These are phyloP conservation scores for Lentinus tigrinus DNA, from an alignment of 768 basidiomycete species.

Conservation along the genomic window DNA sequence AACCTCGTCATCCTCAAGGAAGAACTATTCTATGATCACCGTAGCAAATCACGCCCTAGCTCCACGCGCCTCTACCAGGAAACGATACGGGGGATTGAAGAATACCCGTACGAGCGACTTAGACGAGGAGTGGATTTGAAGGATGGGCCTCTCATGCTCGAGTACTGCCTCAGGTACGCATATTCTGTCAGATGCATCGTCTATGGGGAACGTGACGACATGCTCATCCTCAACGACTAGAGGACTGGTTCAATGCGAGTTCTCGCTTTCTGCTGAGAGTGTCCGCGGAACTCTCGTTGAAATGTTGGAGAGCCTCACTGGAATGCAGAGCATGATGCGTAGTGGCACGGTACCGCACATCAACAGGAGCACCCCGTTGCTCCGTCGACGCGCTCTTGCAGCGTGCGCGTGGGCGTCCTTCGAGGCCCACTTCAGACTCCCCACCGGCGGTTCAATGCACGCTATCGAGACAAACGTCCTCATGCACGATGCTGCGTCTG, in stretches of 20 bases:
- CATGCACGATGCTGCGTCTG: neutral
- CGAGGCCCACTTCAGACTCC: neutral
- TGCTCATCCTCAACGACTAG: too few species aligned
- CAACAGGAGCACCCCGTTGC: neutral
- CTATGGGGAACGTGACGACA: neutral
- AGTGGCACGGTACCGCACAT: neutral
- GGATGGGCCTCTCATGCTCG: neutral
- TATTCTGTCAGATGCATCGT: neutral
- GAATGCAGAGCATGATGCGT: too few species aligned
- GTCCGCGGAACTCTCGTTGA: too few species aligned
- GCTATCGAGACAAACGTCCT: neutral
- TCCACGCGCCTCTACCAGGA: neutral
- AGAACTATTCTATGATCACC: constrained; percentile 1
- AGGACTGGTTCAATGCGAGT: too few species aligned
- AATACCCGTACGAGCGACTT: neutral
- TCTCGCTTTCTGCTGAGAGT: too few species aligned
- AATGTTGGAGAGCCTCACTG: too few species aligned
- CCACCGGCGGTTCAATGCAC: neutral
- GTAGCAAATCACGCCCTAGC: neutral
- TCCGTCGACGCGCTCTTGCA: neutral
- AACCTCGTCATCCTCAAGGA: constrained; percentile 37
- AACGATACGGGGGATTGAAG: neutral
- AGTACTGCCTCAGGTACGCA: neutral
- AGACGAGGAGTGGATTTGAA: neutral
- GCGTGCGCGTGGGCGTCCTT: neutral